Percentiles rank a stretch among this genome's conserved stretches.
These are phyloP conservation scores for Colletotrichum chlorophyti DNA, from an alignment of 2,329 filamentous ascomycete genomes.

Conservation along the genomic window DNA sequence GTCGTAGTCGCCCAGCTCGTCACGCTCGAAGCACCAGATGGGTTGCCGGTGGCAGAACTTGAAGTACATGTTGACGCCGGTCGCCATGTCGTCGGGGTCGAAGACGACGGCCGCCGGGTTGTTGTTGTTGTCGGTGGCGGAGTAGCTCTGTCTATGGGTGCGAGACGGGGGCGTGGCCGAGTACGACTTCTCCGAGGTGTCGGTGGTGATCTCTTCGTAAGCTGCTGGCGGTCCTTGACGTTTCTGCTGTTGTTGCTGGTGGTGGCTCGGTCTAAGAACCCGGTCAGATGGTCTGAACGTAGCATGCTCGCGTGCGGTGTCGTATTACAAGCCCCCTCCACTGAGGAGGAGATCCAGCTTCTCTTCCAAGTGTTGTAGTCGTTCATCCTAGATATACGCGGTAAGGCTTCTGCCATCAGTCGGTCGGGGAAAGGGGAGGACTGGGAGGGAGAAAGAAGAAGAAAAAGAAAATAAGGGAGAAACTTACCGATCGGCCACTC, in stretches of 20 bases:
- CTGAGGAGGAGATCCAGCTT: constrained; percentile 58
- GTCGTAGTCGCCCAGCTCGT: constrained; percentile 44
- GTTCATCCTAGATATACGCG: constrained; percentile 48
- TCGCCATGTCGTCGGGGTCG: constrained; percentile 41
- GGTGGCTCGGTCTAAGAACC: constrained; percentile 38
- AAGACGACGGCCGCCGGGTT: constrained; percentile 33
- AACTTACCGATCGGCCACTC: constrained; percentile 51
- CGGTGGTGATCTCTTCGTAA: constrained; percentile 39
- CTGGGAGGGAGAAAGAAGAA: constrained; percentile 10
- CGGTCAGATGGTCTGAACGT: constrained; percentile 36
- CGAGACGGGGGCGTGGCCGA: constrained; percentile 38
- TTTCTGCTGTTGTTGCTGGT: constrained; percentile 33
- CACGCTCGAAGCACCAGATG: constrained; percentile 53
- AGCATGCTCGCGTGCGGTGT: constrained; percentile 20
- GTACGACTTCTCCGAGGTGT: constrained; percentile 42
- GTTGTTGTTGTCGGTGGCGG: constrained; percentile 31
- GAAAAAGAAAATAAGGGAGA: not conserved
- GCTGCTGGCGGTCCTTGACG: constrained; percentile 11
- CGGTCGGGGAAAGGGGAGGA: not conserved
- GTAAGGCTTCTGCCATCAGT: not conserved
- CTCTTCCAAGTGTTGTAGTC: constrained; percentile 57
- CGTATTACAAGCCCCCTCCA: constrained; percentile 42
- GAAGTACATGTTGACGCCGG: constrained; percentile 47
- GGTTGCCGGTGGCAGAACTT: constrained; percentile 51
- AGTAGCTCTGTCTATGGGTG: constrained; percentile 30